Percentiles rank a stretch among this genome's conserved stretches.
Evolutionary conservation across 306 rosid genomes (phyloP).

Genomic region (Quercus berberidifolia): DNA sequence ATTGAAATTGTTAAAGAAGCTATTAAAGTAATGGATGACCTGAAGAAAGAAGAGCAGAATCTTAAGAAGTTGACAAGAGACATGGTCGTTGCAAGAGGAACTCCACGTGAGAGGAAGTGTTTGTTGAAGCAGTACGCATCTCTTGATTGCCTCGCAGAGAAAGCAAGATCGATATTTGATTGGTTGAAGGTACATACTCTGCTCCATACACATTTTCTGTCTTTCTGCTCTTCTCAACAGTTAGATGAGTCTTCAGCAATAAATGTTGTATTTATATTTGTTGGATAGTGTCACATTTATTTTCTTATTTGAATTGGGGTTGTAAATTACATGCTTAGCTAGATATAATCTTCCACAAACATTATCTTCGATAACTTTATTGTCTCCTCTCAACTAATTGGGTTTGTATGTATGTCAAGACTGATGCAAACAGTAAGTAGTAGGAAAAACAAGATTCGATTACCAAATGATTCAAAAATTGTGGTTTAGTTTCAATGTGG

Average conservation of each 20-base stretch:
- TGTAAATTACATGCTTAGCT: neutral
- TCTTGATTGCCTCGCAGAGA: conserved; percentile 65
- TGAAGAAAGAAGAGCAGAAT: conserved; percentile 67
- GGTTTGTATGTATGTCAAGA: neutral
- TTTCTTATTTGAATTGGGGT: neutral
- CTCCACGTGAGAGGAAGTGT: conserved; percentile 55
- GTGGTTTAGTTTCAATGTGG: too few species aligned
- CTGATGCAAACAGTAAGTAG: neutral
- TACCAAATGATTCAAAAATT: too few species aligned
- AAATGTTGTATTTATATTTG: neutral
- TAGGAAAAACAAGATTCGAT: too few species aligned
- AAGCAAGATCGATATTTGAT: conserved; percentile 49
- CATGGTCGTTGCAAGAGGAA: conserved; percentile 51
- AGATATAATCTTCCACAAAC: neutral
- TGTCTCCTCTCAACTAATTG: neutral
- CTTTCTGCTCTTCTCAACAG: conserved; percentile 8
- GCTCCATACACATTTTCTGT: neutral
- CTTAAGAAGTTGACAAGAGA: conserved; percentile 72
- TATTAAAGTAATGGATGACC: conserved; percentile 45
- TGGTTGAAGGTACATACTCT: conserved; percentile 65
- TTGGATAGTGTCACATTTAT: neutral
- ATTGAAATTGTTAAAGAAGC: conserved; percentile 50
- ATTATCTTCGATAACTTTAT: neutral
- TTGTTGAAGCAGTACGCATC: conserved; percentile 44
- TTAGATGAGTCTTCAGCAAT: neutral